Evolutionary conservation across 257 asterid species (phyloP), one percentile per base, ranked within the genome.

Genomic region (Ophiorrhiza pumila): DNA sequence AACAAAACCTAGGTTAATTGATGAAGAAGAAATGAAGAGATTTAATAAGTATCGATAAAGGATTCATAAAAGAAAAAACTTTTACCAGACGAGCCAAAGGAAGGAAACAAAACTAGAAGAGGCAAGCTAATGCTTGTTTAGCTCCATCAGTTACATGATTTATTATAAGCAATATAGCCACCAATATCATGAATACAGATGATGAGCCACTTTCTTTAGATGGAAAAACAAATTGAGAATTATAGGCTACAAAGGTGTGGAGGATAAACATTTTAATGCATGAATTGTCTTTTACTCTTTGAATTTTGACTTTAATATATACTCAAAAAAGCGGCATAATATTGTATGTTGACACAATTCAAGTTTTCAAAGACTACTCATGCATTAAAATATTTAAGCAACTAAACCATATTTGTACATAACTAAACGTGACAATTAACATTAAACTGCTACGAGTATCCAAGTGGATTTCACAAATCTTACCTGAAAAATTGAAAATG

Each of bases 181-280:
- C 96, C 97, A 5, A n/a, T n/a, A 94, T 91, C 87, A 94, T 91
- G 79, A 88, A 90, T 5, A 86, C 65, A 60, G 97, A 91, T 23
- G 87, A 81, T 46, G 97, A 94, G 43, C 92, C 90, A 69, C 97
- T 90, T 70, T 94, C 99, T 79, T 87, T 71, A 60, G 84, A 80
- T 0, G 99, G 99, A 85, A 88, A 91, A 55, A 97, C 91, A 77
- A 83, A 94, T 62, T 97, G 91, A 80, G 99, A 85, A 75, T 69
- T 79, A 72, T 86, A 94, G 35, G 99, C 91, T 58, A 73, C 83
- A 76, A 94, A 94, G 31, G 97, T 91, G 78, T 43, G 86, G n/a
- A n/a, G n/a, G n/a, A n/a, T n/a, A n/a, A n/a, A n/a, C n/a, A n/a
- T n/a, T n/a, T n/a, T n/a, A n/a, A n/a, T n/a, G n/a, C n/a, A n/a